Base-by-base conservation (phyloP, 768 basidiomycete species). In the Mycena maculata region DNA sequence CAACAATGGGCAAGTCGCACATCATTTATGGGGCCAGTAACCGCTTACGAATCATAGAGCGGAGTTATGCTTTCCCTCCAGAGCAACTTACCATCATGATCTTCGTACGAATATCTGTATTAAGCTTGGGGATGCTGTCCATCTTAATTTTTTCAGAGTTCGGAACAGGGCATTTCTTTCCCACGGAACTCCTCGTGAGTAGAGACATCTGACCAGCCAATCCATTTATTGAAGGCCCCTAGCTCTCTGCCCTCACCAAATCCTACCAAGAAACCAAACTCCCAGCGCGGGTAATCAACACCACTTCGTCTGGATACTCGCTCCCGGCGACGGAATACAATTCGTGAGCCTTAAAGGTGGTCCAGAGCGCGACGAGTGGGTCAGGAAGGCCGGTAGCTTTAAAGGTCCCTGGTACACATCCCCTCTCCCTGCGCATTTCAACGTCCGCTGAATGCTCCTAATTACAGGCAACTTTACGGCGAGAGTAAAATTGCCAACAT, bases 251-350 rank as follows among this genome's bases (percentile, higher is more conserved):
- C 8, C 52, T 76, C 13, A 59, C 60, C 12, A 68, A 65, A 38
- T 74, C 74, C 13, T 63, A 71, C 18, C 33, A 65, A 13, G 56
- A 50, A 30, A 55, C 53, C 12, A 45, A 67, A 9, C 33, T 49
- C 11, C 79, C 74, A 50, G 74, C 74, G 22, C 77, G 78, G 20
- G 69, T 79, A 7, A 50, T 79, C 44, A 67, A 74, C 59, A 72
- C 70, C 31, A 64, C 73, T 8, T 76, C 67, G 15, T 13, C 20
- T 0, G 45, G 23, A 9, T 45, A 64, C 36, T 59, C 3, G 56
- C 62, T 0, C 55, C 61, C 0, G 61, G 67, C 7, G 30, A 54
- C 22, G 49, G 49, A 3, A 55, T 69, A 2, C 45, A 59, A 0
- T 64, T 59, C 56, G 39, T 23, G n/a, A 58, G 38, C 18, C 62